phyloP scores from a whole-genome alignment of 2,329 filamentous ascomycete genomes.

The Blumeriella jaapii region DNA sequence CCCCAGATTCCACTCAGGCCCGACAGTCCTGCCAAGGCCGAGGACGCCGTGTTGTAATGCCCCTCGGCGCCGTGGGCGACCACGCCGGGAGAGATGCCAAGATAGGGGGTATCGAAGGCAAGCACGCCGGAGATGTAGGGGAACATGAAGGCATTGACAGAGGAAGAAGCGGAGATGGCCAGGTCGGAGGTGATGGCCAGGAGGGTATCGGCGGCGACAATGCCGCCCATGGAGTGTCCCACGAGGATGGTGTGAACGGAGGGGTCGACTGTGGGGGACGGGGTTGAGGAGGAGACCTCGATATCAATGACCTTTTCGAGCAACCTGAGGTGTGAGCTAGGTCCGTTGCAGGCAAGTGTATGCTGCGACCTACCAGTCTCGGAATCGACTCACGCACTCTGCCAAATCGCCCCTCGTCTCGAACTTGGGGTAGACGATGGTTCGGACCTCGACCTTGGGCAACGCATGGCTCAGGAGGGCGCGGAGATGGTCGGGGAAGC shows the following conservation, averaged over 20 bases:
- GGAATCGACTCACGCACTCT: slow-evolving; percentile 60
- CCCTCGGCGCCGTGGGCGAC: slow-evolving; percentile 80
- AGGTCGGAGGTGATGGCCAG: slow-evolving; percentile 45
- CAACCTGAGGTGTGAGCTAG: slow-evolving; percentile 43
- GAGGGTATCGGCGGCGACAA: slow-evolving; percentile 82
- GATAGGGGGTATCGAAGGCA: slow-evolving; percentile 88
- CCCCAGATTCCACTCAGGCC: slow-evolving; percentile 58
- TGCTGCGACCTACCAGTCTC: slow-evolving; percentile 48
- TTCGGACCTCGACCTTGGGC: slow-evolving; percentile 55
- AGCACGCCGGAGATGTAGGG: slow-evolving; percentile 84
- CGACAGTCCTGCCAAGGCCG: slow-evolving; percentile 56
- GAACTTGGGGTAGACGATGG: slow-evolving; percentile 67
- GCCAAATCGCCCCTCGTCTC: slow-evolving; percentile 70
- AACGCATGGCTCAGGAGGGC: slow-evolving; percentile 51
- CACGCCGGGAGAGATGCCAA: slow-evolving; percentile 69
- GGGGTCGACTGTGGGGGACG: slow-evolving; percentile 76
- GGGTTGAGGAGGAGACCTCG: slow-evolving; percentile 70
- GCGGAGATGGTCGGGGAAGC: slow-evolving; percentile 63
- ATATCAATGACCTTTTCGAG: slow-evolving; percentile 89
- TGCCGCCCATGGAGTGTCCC: slow-evolving; percentile 87
- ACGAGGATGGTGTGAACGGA: slow-evolving; percentile 72
- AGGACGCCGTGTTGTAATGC: slow-evolving; percentile 65
- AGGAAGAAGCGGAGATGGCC: slow-evolving; percentile 21
- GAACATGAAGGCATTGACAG: slow-evolving; percentile 66
- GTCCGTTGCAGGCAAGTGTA: not conserved